Evolutionary conservation across 176 grass and related monocot species (phyloP), one percentile per base, ranked within the genome.

Genomic region (Phoenix dactylifera): DNA sequence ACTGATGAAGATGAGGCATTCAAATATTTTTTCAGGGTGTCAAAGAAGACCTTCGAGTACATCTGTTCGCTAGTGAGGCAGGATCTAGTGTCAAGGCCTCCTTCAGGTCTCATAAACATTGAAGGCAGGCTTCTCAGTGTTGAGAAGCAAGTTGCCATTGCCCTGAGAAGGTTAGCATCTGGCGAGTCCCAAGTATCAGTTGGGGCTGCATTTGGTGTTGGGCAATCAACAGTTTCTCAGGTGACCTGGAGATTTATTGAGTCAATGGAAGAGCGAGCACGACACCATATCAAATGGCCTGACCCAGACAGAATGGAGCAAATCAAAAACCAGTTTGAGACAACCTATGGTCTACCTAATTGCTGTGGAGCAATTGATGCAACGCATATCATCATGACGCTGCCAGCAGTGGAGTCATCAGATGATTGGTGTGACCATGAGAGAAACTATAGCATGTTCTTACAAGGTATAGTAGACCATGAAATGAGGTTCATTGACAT

Each of bases 101-200:
- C 94, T 0, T 98, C 94, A 15, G 88, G 94, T 51, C 77, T 98
- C 28, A 98, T 98, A 79, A 98, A 98, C 18, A 98, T 98, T 0
- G 92, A 97, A 72, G 92, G 92, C 6, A 86, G 92, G 66, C 81
- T 97, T 54, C 87, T 97, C 16, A 97, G 92, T 58, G 87, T 97
- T n/a, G 92, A 97, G 78, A 97, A 97, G 62, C 92, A 97, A 61
- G 92, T 97, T 53, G 92, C 92, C 12, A 97, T 97, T 64, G 92
- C 92, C 55, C 83, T 88, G 87, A 83, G 87, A 76, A 81, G 92
- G 59, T 75, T 97, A 10, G 87, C 92, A 17, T 97, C 92, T 4
- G 92, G 92, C 0, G 92, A 97, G 64, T 97, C 92, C 0, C 92
- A 97, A 71, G 92, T 88, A 17, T 97, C 94, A 0, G 94, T 98